Evolutionary conservation across 495 filamentous ascomycete genomes (phyloP), one percentile per base, ranked within the genome.

Genomic region (Hamigera avellanea): DNA sequence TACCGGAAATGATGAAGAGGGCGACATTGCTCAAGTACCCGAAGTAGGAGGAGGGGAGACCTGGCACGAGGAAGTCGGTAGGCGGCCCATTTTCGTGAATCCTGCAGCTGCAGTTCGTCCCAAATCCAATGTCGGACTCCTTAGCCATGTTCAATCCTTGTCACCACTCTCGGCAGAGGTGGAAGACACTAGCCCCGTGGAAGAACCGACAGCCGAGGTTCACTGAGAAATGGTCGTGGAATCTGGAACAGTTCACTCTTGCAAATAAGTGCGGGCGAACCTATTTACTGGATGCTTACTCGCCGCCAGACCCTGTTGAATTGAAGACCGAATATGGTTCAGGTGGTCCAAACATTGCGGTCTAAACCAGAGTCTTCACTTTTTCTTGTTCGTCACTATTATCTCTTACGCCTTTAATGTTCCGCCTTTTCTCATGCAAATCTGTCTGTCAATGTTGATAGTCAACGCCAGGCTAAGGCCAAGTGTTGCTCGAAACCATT

Each of bases 191-290:
- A 57, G 51, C 19, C 48, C 58, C 10, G 51, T 57, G 19, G 59
- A 61, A 34, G 59, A 64, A 41, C 39, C 51, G 18, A 49, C 65
- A 12, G 39, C 52, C 6, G 56, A 54, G 18, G 49, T 82, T 19
- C 68, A 74, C 25, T 73, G 80, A 37, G 76, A 4, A 23, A 23
- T 4, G 9, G 9, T 4, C 21, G 21, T 23, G 4, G 21, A 56
- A 14, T 30, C 36, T 39, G 41, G 35, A 36, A n/a, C 10, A 33
- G 33, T 18, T 39, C 27, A 23, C 21, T 4, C 41, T 14, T 62
- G 80, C n/a, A 77, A 32, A 75, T 83, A 44, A 85, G 79, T 39
- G 79, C 80, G 14, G 83, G 81, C 15, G 77, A 54, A 80, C 81
- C 3, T 77, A 72, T 49, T 56, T 86, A 9, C 52, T 86, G 25